Evolutionary conservation across 2,329 filamentous ascomycete species (phyloP).

Genomic region (Botryosphaeria agaves): DNA sequence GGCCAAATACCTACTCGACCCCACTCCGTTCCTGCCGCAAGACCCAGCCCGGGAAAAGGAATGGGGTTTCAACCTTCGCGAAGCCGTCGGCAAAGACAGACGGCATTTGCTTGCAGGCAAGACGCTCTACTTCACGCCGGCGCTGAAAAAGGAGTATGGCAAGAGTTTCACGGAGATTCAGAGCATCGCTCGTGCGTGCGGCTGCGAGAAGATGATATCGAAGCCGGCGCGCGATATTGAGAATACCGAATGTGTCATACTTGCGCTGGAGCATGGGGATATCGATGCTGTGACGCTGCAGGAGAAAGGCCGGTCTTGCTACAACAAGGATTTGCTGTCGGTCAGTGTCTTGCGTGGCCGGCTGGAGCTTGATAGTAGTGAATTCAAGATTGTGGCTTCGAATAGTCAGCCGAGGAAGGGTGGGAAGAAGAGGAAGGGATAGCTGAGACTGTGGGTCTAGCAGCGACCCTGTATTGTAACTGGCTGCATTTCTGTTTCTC

Average conservation of each 20-base stretch:
- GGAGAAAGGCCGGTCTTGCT: constrained; percentile 17
- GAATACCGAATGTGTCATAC: constrained; percentile 15
- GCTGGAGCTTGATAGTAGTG: constrained; percentile 20
- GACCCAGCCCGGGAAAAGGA: constrained; percentile 17
- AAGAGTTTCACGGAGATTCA: constrained; percentile 20
- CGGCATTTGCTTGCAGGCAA: constrained; percentile 31
- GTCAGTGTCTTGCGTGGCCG: constrained; percentile 24
- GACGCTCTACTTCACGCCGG: constrained; percentile 30
- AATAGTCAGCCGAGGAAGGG: neutral
- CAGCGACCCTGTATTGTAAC: no score
- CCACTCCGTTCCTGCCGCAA: constrained; percentile 15
- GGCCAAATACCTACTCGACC: constrained; percentile 17
- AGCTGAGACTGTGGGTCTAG: no score
- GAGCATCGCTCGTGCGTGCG: constrained; percentile 18
- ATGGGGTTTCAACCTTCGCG: constrained; percentile 18
- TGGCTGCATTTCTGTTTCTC: no score
- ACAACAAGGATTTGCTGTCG: constrained; percentile 24
- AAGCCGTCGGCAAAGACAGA: constrained; percentile 14
- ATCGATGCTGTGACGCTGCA: constrained; percentile 15
- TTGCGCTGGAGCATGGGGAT: constrained; percentile 21
- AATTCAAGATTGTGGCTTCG: constrained; percentile 12
- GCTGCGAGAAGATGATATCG: constrained; percentile 15
- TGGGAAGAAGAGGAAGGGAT: neutral
- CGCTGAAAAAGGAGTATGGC: constrained; percentile 17
- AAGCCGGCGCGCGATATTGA: constrained; percentile 10